These are phyloP conservation scores for Acanthamoeba divionensis DNA, from an alignment of 208 protist species.

Conservation along the genomic window DNA sequence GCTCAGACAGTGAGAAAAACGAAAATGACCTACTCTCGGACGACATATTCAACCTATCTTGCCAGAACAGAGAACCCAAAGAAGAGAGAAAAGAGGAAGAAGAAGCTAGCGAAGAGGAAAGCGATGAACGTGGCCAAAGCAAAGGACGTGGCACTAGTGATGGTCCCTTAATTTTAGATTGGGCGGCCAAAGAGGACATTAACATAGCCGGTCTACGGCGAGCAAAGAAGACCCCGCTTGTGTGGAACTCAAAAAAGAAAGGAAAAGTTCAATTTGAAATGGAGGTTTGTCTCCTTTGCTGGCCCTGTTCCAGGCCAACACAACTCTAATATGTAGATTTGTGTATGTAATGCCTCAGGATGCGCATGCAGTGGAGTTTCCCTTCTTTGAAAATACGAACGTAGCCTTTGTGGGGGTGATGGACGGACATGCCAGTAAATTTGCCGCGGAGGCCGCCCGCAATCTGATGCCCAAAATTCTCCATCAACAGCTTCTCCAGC, in stretches of 20 bases:
- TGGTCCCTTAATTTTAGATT: neutral
- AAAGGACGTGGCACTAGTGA: neutral
- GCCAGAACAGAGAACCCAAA: neutral
- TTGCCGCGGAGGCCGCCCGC: neutral
- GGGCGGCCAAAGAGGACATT: neutral
- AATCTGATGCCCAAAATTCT: neutral
- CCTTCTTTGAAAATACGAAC: neutral
- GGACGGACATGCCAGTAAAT: neutral
- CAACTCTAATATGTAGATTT: too few species aligned
- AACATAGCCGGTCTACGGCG: neutral
- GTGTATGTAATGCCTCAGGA: neutral
- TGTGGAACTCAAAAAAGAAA: neutral
- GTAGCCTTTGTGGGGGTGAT: neutral
- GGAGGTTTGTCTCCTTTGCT: neutral
- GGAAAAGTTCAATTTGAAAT: neutral
- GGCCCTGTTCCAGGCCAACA: neutral
- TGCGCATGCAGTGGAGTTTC: neutral
- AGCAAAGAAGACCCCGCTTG: constrained; percentile 10
- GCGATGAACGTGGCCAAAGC: neutral
- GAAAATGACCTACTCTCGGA: neutral
- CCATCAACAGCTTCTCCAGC: too few species aligned
- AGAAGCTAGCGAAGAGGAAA: neutral
- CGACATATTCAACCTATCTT: neutral
- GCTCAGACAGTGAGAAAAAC: neutral
- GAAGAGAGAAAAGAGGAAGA: neutral